Evolutionary conservation across 2,329 filamentous ascomycete genomes (phyloP).

Genomic region (Alternaria triticimaculans): DNA sequence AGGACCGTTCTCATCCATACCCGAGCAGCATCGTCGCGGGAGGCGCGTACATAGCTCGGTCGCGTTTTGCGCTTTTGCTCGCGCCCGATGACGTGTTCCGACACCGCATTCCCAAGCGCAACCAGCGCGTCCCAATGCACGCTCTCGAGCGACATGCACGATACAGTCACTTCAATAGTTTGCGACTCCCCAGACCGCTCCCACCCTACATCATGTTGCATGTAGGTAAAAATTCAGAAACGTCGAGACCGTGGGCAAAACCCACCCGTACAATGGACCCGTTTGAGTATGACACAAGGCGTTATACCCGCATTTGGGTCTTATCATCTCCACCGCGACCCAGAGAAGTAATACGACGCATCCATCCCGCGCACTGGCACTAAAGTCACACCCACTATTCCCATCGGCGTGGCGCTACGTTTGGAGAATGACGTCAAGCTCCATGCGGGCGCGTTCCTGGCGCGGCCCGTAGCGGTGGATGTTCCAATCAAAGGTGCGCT

Average conservation of each 20-base stretch:
- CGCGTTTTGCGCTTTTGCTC: slow-evolving; percentile 3
- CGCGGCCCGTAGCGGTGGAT: slow-evolving; percentile 34
- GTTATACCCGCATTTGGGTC: slow-evolving; percentile 10
- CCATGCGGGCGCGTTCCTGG: slow-evolving; percentile 28
- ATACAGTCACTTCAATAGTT: slow-evolving; percentile 3
- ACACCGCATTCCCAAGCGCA: slow-evolving; percentile 3
- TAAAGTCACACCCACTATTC: slow-evolving; percentile 10
- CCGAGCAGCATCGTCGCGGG: background rate
- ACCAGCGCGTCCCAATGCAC: background rate
- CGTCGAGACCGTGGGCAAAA: background rate
- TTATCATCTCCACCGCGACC: slow-evolving; percentile 5
- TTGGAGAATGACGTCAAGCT: slow-evolving; percentile 33
- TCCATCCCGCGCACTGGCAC: slow-evolving; percentile 15
- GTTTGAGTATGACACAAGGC: slow-evolving; percentile 7
- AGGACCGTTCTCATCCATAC: background rate
- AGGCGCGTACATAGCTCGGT: background rate
- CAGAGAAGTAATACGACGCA: slow-evolving; percentile 19
- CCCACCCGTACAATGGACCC: background rate
- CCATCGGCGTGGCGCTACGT: slow-evolving; percentile 9
- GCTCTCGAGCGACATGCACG: slow-evolving; percentile 3
- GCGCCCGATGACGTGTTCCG: slow-evolving; percentile 10
- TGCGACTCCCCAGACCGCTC: slow-evolving; percentile 1
- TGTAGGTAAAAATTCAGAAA: background rate
- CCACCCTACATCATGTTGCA: background rate
- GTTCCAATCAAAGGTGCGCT: slow-evolving; percentile 28